Conservation (phyloP, 768 basidiomycete species). For the Amanita exitialis region DNA sequence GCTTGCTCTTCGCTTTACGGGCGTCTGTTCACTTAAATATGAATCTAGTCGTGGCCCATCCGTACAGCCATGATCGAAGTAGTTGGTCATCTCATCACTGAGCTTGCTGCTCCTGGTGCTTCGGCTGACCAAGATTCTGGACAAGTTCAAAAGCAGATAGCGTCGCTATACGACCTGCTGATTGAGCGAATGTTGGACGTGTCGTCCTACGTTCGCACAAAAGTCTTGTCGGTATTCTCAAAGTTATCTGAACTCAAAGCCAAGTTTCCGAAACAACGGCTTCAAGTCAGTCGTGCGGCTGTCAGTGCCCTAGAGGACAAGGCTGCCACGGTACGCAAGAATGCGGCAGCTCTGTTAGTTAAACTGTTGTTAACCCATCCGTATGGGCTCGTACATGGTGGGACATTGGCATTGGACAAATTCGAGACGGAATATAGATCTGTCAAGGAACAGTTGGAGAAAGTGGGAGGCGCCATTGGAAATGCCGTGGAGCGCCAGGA, state of each 20-base stretch:
- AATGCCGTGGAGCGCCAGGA: conserved; percentile 44
- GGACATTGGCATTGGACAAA: conserved; percentile 56
- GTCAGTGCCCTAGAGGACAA: conserved; percentile 84
- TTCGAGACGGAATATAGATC: conserved; percentile 68
- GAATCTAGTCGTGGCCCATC: conserved; percentile 81
- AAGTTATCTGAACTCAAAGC: conserved; percentile 65
- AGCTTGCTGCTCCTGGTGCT: conserved; percentile 53
- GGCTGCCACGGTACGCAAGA: conserved; percentile 77
- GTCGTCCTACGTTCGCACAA: conserved; percentile 85
- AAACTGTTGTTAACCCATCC: conserved; percentile 82
- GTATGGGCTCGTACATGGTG: conserved; percentile 78
- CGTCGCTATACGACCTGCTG: conserved; percentile 72
- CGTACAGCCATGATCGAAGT: conserved; percentile 91
- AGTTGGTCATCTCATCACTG: conserved; percentile 74
- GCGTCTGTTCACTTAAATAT: not conserved
- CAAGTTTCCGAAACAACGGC: conserved; percentile 83
- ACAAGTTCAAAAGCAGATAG: conserved; percentile 64
- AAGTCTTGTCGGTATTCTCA: conserved; percentile 69
- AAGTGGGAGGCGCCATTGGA: conserved; percentile 58
- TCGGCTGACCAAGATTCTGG: conserved; percentile 34
- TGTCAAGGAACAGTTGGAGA: conserved; percentile 53
- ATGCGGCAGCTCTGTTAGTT: conserved; percentile 65
- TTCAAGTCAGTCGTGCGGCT: conserved; percentile 66
- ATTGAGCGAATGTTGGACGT: conserved; percentile 83
- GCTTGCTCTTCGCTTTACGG: conserved; percentile 6